Evolutionary conservation across 768 basidiomycete species (phyloP).

Genomic region (Hypsizygus marmoreus): DNA sequence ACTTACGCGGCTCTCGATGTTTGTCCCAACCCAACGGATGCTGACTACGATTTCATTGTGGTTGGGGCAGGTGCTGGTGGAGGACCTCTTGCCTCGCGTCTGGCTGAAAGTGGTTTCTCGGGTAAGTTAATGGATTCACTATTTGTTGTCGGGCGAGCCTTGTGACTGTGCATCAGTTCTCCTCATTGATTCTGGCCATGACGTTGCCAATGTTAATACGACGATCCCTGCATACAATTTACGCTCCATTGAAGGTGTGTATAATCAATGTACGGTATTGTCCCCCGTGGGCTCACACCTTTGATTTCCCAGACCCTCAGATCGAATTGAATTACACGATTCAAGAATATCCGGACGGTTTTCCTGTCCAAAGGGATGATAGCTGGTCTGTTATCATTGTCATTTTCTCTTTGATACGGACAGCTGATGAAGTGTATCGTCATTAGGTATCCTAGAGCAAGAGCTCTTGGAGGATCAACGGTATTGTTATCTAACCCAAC

Average conservation of each 20-base stretch:
- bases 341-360: slow-evolving; percentile 27
- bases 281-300: not conserved
- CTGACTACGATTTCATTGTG: slow-evolving; percentile 27
- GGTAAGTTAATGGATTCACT: slow-evolving; percentile 12
- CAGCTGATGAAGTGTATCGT: not conserved
- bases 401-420: not conserved
- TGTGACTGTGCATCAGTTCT: too few relatives aligned
- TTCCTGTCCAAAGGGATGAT: slow-evolving; percentile 22
- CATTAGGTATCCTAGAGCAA: slow-evolving; percentile 30
- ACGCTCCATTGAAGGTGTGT: slow-evolving; percentile 26
- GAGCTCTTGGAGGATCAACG: slow-evolving; percentile 31
- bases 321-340: slow-evolving; percentile 29
- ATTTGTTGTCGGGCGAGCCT: too few relatives aligned
- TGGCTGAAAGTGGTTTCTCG: slow-evolving; percentile 26
- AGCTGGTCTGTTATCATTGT: slow-evolving; percentile 19
- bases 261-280: not conserved
- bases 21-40: slow-evolving; percentile 9
- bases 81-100: slow-evolving; percentile 26
- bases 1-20: slow-evolving; percentile 7
- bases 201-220: slow-evolving; percentile 26
- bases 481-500: slow-evolving; percentile 11
- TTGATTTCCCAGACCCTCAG: slow-evolving; percentile 21
- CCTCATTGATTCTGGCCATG: slow-evolving; percentile 31
- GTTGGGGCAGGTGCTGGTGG: slow-evolving; percentile 29
- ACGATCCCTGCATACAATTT: slow-evolving; percentile 27